phyloP scores from a whole-genome alignment of 768 basidiomycete genomes.

The Boletus rubescentipes region DNA sequence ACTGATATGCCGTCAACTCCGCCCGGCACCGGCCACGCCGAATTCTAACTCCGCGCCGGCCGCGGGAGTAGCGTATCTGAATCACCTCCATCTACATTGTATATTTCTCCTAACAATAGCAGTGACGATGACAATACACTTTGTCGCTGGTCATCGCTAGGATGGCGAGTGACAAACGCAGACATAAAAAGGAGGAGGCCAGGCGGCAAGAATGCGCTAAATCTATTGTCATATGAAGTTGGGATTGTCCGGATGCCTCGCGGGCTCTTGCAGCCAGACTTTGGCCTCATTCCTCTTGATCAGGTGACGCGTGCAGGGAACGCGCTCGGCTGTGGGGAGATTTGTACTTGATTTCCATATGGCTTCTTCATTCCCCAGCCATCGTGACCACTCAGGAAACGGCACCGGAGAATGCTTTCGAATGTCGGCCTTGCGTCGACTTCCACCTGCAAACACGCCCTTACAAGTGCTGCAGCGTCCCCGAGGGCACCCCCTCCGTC shows the following conservation, averaged over 20 bases:
- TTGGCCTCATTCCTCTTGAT: slow-evolving; percentile 18
- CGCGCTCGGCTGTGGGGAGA: slow-evolving; percentile 31
- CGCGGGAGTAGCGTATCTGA: too few species aligned
- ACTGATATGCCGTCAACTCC: slow-evolving; percentile 49
- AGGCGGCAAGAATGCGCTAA: slow-evolving; percentile 6
- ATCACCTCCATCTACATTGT: slow-evolving; percentile 9
- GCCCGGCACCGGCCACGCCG: slow-evolving; percentile 28
- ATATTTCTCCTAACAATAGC: background rate
- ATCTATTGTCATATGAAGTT: slow-evolving; percentile 3
- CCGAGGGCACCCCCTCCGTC: slow-evolving; percentile 85
- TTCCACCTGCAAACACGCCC: slow-evolving; percentile 81
- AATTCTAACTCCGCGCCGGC: slow-evolving; percentile 16
- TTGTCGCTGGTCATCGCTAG: slow-evolving; percentile 9
- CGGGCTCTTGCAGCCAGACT: slow-evolving; percentile 5
- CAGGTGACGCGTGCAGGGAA: slow-evolving; percentile 29
- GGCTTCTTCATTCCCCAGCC: slow-evolving; percentile 62
- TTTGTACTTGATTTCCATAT: slow-evolving; percentile 27
- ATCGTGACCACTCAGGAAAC: slow-evolving; percentile 73
- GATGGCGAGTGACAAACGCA: slow-evolving; percentile 11
- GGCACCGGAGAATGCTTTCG: slow-evolving; percentile 73
- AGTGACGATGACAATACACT: slow-evolving; percentile 5
- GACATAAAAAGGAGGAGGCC: slow-evolving; percentile 4
- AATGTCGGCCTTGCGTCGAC: slow-evolving; percentile 80
- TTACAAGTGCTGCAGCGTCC: slow-evolving; percentile 83
- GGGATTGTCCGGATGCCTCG: background rate